phyloP scores from a whole-genome alignment of 2,329 filamentous ascomycete species.

The Metarhizium humberi region DNA sequence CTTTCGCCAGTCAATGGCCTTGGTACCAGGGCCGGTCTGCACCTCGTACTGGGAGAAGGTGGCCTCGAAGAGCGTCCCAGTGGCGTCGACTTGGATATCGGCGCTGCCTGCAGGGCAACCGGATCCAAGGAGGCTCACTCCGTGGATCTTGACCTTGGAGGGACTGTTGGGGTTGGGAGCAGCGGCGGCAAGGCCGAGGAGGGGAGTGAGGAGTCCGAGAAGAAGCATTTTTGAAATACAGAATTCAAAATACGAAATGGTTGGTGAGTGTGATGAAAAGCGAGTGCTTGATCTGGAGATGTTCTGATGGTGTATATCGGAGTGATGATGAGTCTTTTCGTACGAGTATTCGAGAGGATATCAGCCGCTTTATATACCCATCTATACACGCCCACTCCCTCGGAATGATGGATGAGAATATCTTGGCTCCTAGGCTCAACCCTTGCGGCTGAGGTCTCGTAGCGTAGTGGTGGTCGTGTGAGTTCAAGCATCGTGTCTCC shows the following conservation, averaged over 20 bases:
- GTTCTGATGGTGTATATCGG: not conserved
- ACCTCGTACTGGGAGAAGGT: conserved; percentile 17
- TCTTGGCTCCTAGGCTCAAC: not conserved
- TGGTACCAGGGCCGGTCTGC: conserved; percentile 13
- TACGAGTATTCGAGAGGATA: not conserved
- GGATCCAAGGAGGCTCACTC: conserved; percentile 14
- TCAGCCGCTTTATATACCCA: not conserved
- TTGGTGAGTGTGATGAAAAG: not conserved
- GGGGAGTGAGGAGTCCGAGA: not conserved
- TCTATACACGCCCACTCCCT: not conserved
- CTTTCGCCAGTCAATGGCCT: conserved; percentile 15
- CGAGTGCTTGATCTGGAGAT: not conserved
- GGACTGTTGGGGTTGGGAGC: conserved; percentile 1
- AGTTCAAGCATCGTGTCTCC: not conserved
- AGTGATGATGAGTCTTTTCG: not conserved
- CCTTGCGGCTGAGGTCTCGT: not conserved
- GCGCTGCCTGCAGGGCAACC: conserved; percentile 16
- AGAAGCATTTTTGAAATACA: conserved; percentile 3
- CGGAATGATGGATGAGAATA: not conserved
- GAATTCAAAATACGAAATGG: not conserved
- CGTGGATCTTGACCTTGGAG: conserved; percentile 10
- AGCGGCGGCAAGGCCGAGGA: conserved; percentile 5
- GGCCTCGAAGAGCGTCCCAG: conserved; percentile 15
- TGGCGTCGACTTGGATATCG: conserved; percentile 15
- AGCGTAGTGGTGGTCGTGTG: not conserved